These are phyloP conservation scores for Erodium moschatum DNA, from an alignment of 441 rosid species.

Conservation along the genomic window DNA sequence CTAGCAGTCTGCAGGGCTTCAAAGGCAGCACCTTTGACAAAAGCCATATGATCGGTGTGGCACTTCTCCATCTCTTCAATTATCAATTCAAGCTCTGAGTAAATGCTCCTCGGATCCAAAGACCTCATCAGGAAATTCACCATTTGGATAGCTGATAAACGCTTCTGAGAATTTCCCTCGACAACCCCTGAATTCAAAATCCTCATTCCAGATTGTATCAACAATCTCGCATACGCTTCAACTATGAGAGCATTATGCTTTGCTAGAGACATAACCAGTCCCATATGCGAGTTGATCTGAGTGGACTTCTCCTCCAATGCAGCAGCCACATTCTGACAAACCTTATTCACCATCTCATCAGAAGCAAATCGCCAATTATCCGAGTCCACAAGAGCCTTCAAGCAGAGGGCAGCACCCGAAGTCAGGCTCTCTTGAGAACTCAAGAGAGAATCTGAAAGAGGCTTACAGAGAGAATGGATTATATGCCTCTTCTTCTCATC, in stretches of 20 bases:
- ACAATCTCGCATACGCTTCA: conserved; percentile 84
- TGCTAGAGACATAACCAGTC: conserved; percentile 82
- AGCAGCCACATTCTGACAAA: conserved; percentile 84
- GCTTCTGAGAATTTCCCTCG: conserved; percentile 72
- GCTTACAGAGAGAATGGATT: conserved; percentile 72
- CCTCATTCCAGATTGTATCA: conserved; percentile 67
- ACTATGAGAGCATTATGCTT: conserved; percentile 70
- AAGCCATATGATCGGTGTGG: conserved; percentile 65
- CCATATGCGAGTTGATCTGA: conserved; percentile 70
- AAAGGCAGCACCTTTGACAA: conserved; percentile 71
- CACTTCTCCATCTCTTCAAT: conserved; percentile 69
- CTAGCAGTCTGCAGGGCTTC: conserved; percentile 75
- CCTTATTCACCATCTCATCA: conserved; percentile 64
- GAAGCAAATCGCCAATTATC: conserved; percentile 91
- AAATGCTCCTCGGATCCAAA: conserved; percentile 68
- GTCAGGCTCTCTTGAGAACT: conserved; percentile 74
- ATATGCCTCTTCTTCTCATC: conserved; percentile 62
- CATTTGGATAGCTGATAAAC: conserved; percentile 86
- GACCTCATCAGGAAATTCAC: conserved; percentile 88
- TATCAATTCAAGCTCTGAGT: conserved; percentile 60
- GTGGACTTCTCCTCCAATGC: conserved; percentile 76
- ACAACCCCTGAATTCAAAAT: conserved; percentile 49
- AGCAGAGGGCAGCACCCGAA: conserved; percentile 89
- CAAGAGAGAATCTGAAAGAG: conserved; percentile 70
- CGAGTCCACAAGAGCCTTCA: conserved; percentile 85